These are phyloP conservation scores for Circinella minor DNA, from an alignment of 371 early-diverging fungal species.

Conservation along the genomic window DNA sequence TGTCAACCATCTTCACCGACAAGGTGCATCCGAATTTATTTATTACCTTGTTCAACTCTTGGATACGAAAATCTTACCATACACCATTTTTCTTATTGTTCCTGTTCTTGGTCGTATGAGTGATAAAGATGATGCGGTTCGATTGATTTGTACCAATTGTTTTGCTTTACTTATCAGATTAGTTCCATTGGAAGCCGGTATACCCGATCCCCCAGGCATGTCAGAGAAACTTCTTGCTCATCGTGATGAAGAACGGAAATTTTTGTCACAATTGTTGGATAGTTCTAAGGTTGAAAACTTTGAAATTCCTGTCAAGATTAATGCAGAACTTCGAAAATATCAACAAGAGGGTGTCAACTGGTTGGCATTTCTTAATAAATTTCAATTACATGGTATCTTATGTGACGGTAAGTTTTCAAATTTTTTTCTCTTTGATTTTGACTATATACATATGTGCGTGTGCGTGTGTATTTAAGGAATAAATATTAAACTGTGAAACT, in stretches of 20 bases:
- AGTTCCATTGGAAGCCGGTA: constrained; percentile 89
- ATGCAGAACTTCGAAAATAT: constrained; percentile 92
- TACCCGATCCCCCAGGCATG: constrained; percentile 91
- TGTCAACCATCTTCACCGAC: constrained; percentile 71
- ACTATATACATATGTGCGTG: too few relatives aligned
- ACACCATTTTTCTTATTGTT: constrained; percentile 93
- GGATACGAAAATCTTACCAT: constrained; percentile 84
- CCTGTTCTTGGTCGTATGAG: constrained; percentile 99
- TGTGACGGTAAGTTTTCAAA: constrained; percentile 83
- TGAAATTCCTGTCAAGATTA: constrained; percentile 87
- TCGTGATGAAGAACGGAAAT: constrained; percentile 85
- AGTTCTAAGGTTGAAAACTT: constrained; percentile 85
- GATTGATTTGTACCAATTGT: constrained; percentile 87
- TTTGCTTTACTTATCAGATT: constrained; percentile 95
- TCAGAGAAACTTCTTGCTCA: constrained; percentile 76
- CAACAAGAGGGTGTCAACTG: constrained; percentile 98
- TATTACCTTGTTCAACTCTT: constrained; percentile 72
- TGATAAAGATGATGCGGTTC: constrained; percentile 87
- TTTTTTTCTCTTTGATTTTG: too few relatives aligned
- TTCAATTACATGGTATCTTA: constrained; percentile 96
- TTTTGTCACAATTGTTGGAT: constrained; percentile 92
- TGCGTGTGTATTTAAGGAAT: too few relatives aligned
- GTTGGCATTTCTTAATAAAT: constrained; percentile 96
- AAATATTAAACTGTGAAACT: too few relatives aligned
- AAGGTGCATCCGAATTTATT: constrained; percentile 86